Conservation (phyloP, 2,329 filamentous ascomycete genomes). For the Colletotrichum sojae region DNA sequence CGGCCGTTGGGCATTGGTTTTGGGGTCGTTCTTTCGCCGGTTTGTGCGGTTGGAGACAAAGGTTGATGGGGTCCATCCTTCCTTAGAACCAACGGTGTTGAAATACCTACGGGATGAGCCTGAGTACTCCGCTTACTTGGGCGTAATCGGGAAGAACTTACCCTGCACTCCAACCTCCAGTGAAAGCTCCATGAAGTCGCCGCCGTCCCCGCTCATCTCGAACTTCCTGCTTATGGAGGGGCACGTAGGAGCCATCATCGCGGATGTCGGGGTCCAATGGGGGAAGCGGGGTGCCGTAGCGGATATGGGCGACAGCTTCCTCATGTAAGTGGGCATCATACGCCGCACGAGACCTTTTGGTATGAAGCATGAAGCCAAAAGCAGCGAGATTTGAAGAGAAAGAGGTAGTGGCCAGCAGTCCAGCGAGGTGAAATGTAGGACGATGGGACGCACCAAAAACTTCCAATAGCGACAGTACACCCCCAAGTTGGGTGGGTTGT, state of each 20-base stretch:
- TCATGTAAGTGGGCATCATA: constrained; percentile 82
- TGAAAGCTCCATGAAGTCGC: constrained; percentile 95
- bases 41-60: constrained; percentile 92
- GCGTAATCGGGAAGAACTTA: constrained; percentile 61
- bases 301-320: constrained; percentile 79
- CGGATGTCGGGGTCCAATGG: constrained; percentile 80
- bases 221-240: constrained; percentile 98
- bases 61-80: constrained; percentile 94
- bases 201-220: constrained; percentile 92
- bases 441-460: too few relatives aligned
- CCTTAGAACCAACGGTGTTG: constrained; percentile 97
- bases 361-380: constrained; percentile 9
- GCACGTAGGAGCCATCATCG: constrained; percentile 93
- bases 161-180: constrained; percentile 96
- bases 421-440: too few relatives aligned
- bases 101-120: constrained; percentile 79
- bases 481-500: too few relatives aligned
- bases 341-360: constrained; percentile 82
- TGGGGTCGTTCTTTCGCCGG: constrained; percentile 76
- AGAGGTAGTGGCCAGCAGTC: too few relatives aligned
- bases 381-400: too few relatives aligned
- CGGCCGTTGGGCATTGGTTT: constrained; percentile 70
- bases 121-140: constrained; percentile 45
- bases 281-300: constrained; percentile 89
- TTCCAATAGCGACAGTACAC: too few relatives aligned